Conservation (phyloP, 805 yeast species). For the Metschnikowia peoriensis region DNA sequence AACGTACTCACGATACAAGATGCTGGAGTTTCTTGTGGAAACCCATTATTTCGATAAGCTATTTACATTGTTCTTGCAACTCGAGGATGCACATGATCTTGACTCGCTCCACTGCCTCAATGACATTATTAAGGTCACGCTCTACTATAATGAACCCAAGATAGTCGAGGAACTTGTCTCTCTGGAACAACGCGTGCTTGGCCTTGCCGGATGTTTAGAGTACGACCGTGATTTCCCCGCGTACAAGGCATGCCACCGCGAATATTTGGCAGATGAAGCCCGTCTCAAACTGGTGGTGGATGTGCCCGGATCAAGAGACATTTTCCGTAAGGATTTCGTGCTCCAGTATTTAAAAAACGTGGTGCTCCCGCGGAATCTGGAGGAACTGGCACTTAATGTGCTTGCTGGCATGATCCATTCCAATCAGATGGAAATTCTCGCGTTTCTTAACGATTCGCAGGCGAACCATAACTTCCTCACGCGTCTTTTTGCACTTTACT, state of each 20-base stretch:
- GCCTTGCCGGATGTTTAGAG: slow-evolving; percentile 78
- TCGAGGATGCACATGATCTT: slow-evolving; percentile 55
- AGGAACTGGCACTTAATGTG: slow-evolving; percentile 71
- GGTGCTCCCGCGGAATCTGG: slow-evolving; percentile 75
- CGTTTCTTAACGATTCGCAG: slow-evolving; percentile 50
- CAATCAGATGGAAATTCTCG: slow-evolving; percentile 67
- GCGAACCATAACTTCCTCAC: slow-evolving; percentile 46
- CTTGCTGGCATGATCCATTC: slow-evolving; percentile 64
- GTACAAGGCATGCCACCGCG: slow-evolving; percentile 76
- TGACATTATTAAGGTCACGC: slow-evolving; percentile 66
- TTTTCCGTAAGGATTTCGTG: slow-evolving; percentile 73
- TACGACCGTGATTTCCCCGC: slow-evolving; percentile 84
- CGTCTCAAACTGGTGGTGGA: slow-evolving; percentile 63
- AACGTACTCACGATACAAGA: slow-evolving; percentile 58
- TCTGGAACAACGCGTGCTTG: slow-evolving; percentile 36
- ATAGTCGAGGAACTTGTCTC: slow-evolving; percentile 35
- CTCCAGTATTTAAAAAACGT: slow-evolving; percentile 84
- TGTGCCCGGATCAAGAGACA: slow-evolving; percentile 49
- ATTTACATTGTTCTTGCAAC: slow-evolving; percentile 49
- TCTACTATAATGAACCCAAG: slow-evolving; percentile 63
- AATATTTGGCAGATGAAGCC: slow-evolving; percentile 54
- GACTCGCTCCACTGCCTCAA: slow-evolving; percentile 63
- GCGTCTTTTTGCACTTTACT: slow-evolving; percentile 59
- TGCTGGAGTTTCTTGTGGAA: slow-evolving; percentile 55
- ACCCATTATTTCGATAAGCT: slow-evolving; percentile 53